Conservation (phyloP, 2,329 filamentous ascomycete genomes). For the Hysterium pulicare region DNA sequence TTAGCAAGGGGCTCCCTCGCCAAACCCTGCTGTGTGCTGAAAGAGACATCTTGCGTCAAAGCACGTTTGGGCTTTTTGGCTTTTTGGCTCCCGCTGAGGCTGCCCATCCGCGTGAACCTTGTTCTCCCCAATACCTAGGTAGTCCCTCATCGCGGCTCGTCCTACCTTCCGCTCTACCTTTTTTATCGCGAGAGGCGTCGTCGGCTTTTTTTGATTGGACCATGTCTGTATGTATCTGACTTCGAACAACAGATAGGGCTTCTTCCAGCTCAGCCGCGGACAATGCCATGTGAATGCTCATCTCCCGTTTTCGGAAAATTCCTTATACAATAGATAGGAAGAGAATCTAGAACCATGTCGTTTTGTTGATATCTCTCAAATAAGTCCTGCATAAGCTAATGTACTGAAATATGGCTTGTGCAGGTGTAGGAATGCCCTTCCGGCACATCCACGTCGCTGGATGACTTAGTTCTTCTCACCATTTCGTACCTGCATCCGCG, state of each 20-base stretch:
- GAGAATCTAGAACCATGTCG: too few relatives aligned
- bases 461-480: constrained; percentile 4
- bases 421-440: background rate
- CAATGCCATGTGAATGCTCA: constrained; percentile 10
- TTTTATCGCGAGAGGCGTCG: constrained; percentile 2
- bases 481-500: constrained; percentile 30
- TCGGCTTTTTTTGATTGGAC: constrained; percentile 14
- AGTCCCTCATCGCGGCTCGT: constrained; percentile 9
- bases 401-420: background rate
- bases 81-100: constrained; percentile 11
- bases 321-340: background rate
- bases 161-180: constrained; percentile 9
- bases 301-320: constrained; percentile 3
- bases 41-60: constrained; percentile 23
- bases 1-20: constrained; percentile 19
- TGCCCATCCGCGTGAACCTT: too few relatives aligned
- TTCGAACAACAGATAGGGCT: background rate
- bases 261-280: constrained; percentile 12
- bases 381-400: background rate
- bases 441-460: background rate
- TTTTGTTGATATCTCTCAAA: background rate
- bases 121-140: background rate
- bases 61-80: constrained; percentile 24
- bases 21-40: constrained; percentile 29
- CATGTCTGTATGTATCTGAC: constrained; percentile 7